Base-by-base conservation (phyloP, 371 early-diverging fungal genomes). In the Lichtheimia corymbifera region DNA sequence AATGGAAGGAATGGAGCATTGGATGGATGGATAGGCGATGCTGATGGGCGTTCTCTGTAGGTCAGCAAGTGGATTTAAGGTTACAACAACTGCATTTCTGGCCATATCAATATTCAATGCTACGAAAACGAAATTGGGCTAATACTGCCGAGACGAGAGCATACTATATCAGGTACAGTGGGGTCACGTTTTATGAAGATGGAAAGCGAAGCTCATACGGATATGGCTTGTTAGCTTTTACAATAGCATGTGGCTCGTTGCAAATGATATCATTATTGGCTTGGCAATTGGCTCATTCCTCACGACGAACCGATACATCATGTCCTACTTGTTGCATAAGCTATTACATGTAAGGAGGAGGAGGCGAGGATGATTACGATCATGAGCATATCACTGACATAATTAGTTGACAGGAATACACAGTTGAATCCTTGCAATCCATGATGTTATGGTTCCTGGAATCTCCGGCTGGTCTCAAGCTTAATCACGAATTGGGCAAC, bases 401-500 rank as follows among this genome's bases (percentile, higher is more conserved):
- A 11, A 0, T 4, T 35, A 35, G 22, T 45, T 15, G 41, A 11
- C 56, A 86, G 88, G 73, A 77, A 65, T 88, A 87, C 43, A 86
- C 88, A 5, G 85, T 88, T 3, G 78, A 81, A 61, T 76, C 84
- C n/a, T 70, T 93, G 14, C 83, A 89, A 49, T 77, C 82, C 7
- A 89, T 87, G 69, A 85, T 98, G 57, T 79, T 80, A 0, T 99
- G 99, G 99, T 82, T 99, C 44, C 87, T 93, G 60, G 85, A 92
- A 56, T 92, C 91, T 70, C 99, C 99, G 12, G 98, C 94, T 0
- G 99, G 99, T 9, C 76, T 99, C 20, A 99, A 99, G 67, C 84
- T 99, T 2, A 99, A 99, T 67, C 87, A 85, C 30, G 92, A 93
- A 52, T 79, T 97, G 17, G 92, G 90, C 20, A 82, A 82, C 6